phyloP scores from a whole-genome alignment of 371 early-diverging fungal species.

The Encephalitozoon romaleae region DNA sequence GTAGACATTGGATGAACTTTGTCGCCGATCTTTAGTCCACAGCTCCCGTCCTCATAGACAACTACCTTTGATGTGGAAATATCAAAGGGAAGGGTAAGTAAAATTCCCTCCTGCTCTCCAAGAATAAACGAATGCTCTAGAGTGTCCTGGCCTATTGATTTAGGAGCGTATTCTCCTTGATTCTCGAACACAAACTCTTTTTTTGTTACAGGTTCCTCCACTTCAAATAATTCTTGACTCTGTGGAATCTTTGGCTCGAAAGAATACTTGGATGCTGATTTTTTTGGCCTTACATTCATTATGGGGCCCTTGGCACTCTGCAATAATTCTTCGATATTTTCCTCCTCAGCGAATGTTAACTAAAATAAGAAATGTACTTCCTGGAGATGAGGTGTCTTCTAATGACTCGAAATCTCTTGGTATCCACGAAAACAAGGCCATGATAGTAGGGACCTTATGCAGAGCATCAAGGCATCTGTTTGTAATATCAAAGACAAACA shows the following conservation, averaged over 20 bases:
- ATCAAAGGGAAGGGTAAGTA: conserved; percentile 7
- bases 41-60: conserved; percentile 25
- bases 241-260: conserved; percentile 32
- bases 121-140: neutral
- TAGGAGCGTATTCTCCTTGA: neutral
- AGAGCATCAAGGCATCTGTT: conserved; percentile 14
- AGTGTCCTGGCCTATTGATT: neutral
- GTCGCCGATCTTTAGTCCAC: conserved; percentile 5
- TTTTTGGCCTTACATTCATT: conserved; percentile 28
- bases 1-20: neutral
- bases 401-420: conserved; percentile 18
- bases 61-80: neutral
- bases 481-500: conserved; percentile 31
- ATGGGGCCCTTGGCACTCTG: neutral
- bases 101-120: neutral
- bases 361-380: conserved; percentile 27
- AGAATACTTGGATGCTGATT: conserved; percentile 8
- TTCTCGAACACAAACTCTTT: neutral
- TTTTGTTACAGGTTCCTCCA: neutral
- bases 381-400: conserved; percentile 34
- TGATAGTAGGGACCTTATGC: conserved; percentile 19
- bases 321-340: conserved; percentile 1
- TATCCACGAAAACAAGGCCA: conserved; percentile 4
- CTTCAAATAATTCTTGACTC: conserved; percentile 11
- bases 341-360: neutral